These are phyloP conservation scores for Plasmopara viticola DNA, from an alignment of 352 stramenopile species.

Conservation along the genomic window DNA sequence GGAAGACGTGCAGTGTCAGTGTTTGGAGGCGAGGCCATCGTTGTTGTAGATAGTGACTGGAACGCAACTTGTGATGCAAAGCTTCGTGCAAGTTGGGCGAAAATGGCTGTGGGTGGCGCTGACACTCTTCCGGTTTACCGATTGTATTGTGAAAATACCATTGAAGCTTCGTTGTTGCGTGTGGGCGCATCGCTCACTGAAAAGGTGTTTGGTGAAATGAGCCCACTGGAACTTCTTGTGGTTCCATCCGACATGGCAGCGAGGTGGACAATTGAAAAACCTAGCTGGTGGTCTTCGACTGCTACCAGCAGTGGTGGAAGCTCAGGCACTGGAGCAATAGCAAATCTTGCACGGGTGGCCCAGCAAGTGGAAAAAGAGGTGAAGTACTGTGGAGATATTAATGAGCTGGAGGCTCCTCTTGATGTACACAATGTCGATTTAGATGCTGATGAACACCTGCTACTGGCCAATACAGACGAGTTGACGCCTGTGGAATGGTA, in stretches of 20 bases:
- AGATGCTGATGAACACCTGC: constrained; percentile 72
- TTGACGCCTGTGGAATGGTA: constrained; percentile 83
- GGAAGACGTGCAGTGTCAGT: constrained; percentile 48
- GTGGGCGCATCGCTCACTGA: constrained; percentile 66
- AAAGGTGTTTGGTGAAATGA: constrained; percentile 77
- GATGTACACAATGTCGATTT: constrained; percentile 62
- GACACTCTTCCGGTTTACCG: constrained; percentile 63
- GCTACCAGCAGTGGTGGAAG: constrained; percentile 29
- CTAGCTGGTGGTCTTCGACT: constrained; percentile 56
- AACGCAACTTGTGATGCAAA: constrained; percentile 76
- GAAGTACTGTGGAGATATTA: constrained; percentile 36
- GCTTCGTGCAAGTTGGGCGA: constrained; percentile 70
- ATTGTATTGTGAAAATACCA: constrained; percentile 73
- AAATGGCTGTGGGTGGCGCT: constrained; percentile 39
- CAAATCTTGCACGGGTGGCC: constrained; percentile 26
- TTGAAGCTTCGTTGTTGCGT: constrained; percentile 70
- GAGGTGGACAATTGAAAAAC: constrained; percentile 49
- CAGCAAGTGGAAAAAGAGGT: constrained; percentile 37
- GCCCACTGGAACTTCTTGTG: constrained; percentile 55
- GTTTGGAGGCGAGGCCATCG: constrained; percentile 67
- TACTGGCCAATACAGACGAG: constrained; percentile 79
- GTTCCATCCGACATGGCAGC: constrained; percentile 40
- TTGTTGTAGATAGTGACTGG: constrained; percentile 82
- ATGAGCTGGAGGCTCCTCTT: constrained; percentile 42
- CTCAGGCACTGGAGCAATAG: constrained; percentile 18